Base-by-base conservation (phyloP, 305 asterid species). In the Rubia peregrina region DNA sequence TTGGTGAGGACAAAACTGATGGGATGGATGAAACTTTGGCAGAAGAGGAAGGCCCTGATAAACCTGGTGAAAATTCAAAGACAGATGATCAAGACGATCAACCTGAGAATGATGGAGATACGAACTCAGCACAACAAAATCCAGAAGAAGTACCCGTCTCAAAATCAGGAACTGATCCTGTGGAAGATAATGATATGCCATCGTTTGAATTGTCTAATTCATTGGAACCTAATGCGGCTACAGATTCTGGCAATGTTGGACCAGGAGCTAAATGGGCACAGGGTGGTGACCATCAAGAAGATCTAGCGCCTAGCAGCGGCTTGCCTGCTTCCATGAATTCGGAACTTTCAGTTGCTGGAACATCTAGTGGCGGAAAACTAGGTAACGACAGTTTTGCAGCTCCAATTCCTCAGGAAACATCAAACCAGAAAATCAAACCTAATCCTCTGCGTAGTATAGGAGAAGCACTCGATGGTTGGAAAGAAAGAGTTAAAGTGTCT, bases 381-480 rank as follows among this genome's bases (percentile, higher is more conserved):
- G 85, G 85, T 64, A 78, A 82, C 8, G 83, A 84, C 66, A 86
- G 75, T 65, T 77, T 81, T 42, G 77, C 70, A 57, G 41, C 82
- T 61, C 81, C 85, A 21, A 62, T 74, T 38, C 86, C 89, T 60
- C 67, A 75, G 16, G 88, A 88, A 74, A 73, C 90, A 40, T 83
- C 72, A 69, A 60, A 65, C 63, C 86, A 81, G 85, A 88, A 86
- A 77, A 61, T 74, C 65, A 84, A 85, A 78, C 92, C 95, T 4
- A 95, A 95, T 80, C 99, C 98, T 46, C 87, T 78, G 67, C 97
- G 98, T 61, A 91, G 84, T 76, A 79, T 95, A 48, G 99, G 99
- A 33, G 90, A 90, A 76, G 99, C 99, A n/a, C 86, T 95, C 61
- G 98, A 91, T 38, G 95, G 90, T 57, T 95, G 99, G 99, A 95